Percentiles rank a stretch among this genome's conserved stretches.
These are phyloP conservation scores for Plasmopara viticola DNA, from an alignment of 352 stramenopile genomes.

Conservation along the genomic window DNA sequence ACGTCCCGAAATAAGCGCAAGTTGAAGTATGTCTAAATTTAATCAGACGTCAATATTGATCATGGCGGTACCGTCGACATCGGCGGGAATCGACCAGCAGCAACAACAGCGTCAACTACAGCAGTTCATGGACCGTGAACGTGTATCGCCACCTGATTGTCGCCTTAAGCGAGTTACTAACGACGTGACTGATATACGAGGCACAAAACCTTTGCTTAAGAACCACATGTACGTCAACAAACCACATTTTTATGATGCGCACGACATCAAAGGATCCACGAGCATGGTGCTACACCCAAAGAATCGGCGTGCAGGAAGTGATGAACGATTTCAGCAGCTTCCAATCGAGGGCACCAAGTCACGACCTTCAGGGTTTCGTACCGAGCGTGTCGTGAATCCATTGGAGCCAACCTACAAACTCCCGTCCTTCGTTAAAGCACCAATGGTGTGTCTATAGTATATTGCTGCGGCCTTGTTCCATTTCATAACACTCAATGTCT, in stretches of 20 bases:
- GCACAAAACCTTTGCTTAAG: constrained; percentile 45
- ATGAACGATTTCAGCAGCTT: constrained; percentile 65
- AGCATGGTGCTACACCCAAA: constrained; percentile 60
- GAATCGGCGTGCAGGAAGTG: constrained; percentile 34
- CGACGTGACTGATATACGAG: constrained; percentile 58
- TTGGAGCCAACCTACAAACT: constrained; percentile 58
- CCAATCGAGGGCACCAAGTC: constrained; percentile 55
- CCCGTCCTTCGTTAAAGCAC: constrained; percentile 37
- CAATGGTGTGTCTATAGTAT: constrained; percentile 23
- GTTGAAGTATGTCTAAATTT: neutral
- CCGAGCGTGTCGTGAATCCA: constrained; percentile 59
- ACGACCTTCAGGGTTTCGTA: constrained; percentile 47
- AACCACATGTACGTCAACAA: constrained; percentile 62
- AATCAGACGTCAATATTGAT: neutral
- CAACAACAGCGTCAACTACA: constrained; percentile 36
- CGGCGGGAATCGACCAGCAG: constrained; percentile 15
- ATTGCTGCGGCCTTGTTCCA: neutral
- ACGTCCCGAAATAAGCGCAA: constrained; percentile 11
- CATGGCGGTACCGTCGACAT: constrained; percentile 14
- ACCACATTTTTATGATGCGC: constrained; percentile 52
- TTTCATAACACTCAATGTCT: constrained; percentile 1
- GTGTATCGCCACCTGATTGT: constrained; percentile 17
- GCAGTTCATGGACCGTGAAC: constrained; percentile 41
- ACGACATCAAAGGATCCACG: constrained; percentile 50
- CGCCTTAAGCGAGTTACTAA: constrained; percentile 46